Base-by-base conservation (phyloP, 805 yeast genomes). In the Myxozyma geophila region DNA sequence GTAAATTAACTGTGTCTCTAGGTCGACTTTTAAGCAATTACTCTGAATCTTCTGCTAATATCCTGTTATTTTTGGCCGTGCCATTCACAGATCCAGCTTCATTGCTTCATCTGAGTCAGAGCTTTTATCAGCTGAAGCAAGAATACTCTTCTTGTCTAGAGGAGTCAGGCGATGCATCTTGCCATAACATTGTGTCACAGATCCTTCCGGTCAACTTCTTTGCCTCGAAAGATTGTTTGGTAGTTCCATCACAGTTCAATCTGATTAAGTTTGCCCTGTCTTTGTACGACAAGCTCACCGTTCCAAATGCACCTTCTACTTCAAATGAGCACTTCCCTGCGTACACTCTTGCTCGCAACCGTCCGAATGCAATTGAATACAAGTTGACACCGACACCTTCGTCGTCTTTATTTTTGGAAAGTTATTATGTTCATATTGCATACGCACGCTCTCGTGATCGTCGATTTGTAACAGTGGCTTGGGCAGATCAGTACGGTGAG, bases 401-500 rank as follows among this genome's bases (percentile, higher is more conserved):
- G 39, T 67, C 60, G 19, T 72, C 70, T 36, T 72, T 86, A 7
- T 74, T 82, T 51, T 78, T 81, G n/a, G 89, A 88, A 64, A 97
- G 92, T 70, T 80, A 89, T 0, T 89, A 85, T 70, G 79, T 93
- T 23, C 98, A 95, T 73, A 80, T 95, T 10, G 91, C 96, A 0
- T 93, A 92, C 71, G 90, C 91, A 37, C 75, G 96, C 58, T 88
- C 96, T 0, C 79, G 83, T 2, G 96, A 92, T 74, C 86, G 85
- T 64, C 85, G 84, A 59, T 93, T 97, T 97, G 81, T 91, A 50
- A 85, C 87, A 23, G 96, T 90, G 0, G 87, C 96, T 0, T 91
- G 98, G 96, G 81, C 95, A 0, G 97, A 93, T 71, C 93, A 92
- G 54, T 82, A 83, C 73, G 97, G 97, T 0, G 79, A 80, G 2